Evolutionary conservation across 768 basidiomycete species (phyloP).

Genomic region (Fomitopsis serialis): DNA sequence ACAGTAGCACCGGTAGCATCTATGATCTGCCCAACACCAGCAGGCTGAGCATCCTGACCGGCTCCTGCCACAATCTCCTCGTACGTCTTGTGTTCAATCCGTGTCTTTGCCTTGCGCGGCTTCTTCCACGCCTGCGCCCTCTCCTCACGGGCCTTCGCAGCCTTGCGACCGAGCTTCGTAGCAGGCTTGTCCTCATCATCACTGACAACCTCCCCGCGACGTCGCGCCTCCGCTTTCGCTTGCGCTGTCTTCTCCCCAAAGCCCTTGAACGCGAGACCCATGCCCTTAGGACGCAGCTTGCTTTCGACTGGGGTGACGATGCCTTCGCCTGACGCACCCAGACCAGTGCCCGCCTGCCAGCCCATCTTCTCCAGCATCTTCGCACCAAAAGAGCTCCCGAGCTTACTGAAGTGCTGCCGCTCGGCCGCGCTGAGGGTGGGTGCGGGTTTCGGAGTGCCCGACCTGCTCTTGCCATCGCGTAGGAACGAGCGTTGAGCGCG

Average conservation of each 20-base stretch:
- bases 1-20: constrained; percentile 94
- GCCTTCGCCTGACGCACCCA: constrained; percentile 71
- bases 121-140: constrained; percentile 82
- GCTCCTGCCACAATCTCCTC: constrained; percentile 92
- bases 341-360: constrained; percentile 79
- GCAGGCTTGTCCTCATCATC: constrained; percentile 50
- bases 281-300: constrained; percentile 78
- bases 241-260: constrained; percentile 88
- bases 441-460: constrained; percentile 37
- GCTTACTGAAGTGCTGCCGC: constrained; percentile 74
- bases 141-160: constrained; percentile 50
- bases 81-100: constrained; percentile 92
- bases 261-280: constrained; percentile 84
- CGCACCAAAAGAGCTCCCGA: constrained; percentile 76
- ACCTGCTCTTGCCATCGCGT: constrained; percentile 38
- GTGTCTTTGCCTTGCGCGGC: constrained; percentile 78
- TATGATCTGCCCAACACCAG: constrained; percentile 81
- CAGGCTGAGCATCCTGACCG: constrained; percentile 46
- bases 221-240: constrained; percentile 71
- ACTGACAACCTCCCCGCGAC: constrained; percentile 68
- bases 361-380: constrained; percentile 94
- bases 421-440: constrained; percentile 57
- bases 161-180: constrained; percentile 44
- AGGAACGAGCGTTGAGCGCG: constrained; percentile 47
- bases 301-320: constrained; percentile 86